Evolutionary conservation across 2,329 filamentous ascomycete genomes (phyloP).

Genomic region (Capronia americana): DNA sequence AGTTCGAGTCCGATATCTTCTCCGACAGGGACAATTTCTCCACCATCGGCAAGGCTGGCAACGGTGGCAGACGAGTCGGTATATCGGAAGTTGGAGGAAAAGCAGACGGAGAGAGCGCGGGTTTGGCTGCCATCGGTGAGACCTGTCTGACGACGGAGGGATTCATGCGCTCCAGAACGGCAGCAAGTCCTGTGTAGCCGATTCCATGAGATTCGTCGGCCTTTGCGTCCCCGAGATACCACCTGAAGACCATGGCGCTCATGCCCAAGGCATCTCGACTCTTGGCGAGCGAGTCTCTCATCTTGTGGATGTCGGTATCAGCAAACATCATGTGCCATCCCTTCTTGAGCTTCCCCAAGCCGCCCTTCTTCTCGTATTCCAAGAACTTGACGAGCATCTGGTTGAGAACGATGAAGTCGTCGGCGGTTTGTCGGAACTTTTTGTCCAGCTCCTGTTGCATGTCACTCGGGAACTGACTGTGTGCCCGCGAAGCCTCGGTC

Average conservation of each 20-base stretch:
- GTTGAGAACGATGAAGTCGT: constrained; percentile 68
- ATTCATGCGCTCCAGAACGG: constrained; percentile 62
- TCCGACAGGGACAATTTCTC: constrained; percentile 31
- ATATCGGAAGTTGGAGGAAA: constrained; percentile 32
- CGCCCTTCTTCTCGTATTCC: constrained; percentile 66
- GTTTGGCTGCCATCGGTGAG: constrained; percentile 24
- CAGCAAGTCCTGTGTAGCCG: constrained; percentile 70
- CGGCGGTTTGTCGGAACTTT: constrained; percentile 66
- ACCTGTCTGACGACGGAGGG: constrained; percentile 42
- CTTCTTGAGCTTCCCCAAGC: constrained; percentile 65
- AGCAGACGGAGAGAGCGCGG: constrained; percentile 22
- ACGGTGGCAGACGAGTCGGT: constrained; percentile 40
- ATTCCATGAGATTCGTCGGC: constrained; percentile 68
- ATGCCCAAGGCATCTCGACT: constrained; percentile 68
- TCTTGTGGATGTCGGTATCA: constrained; percentile 66
- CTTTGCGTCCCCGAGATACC: constrained; percentile 65
- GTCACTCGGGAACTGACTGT: constrained; percentile 64
- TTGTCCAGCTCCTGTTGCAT: constrained; percentile 68
- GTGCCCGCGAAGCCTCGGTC: constrained; percentile 58
- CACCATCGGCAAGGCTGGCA: constrained; percentile 43
- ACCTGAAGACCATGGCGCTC: constrained; percentile 69
- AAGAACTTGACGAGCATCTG: constrained; percentile 68
- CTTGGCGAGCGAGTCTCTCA: constrained; percentile 62
- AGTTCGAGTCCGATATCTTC: constrained; percentile 36
- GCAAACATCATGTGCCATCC: constrained; percentile 69